phyloP scores from a whole-genome alignment of 805 yeast species.

The Candida ovalis region DNA sequence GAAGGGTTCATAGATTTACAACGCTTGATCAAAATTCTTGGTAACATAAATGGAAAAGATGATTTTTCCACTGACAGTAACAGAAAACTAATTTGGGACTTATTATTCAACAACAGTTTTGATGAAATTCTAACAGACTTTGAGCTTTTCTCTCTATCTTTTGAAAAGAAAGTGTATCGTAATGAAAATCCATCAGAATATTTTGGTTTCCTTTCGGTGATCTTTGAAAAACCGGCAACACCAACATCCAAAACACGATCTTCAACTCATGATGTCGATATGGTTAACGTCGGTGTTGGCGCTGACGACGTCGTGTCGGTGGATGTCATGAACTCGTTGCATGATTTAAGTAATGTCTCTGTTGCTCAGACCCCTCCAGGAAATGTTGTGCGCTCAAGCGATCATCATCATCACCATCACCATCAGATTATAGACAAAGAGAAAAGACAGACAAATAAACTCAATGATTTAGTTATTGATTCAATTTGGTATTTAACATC shows the following conservation, averaged over 20 bases:
- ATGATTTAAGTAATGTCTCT: conserved; percentile 23
- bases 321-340: conserved; percentile 25
- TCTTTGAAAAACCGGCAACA: conserved; percentile 7
- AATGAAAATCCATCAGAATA: conserved; percentile 14
- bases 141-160: conserved; percentile 16
- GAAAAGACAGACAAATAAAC: conserved; percentile 4
- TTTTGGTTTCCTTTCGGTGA: conserved; percentile 13
- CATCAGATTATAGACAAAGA: conserved; percentile 1
- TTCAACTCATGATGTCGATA: conserved; percentile 13
- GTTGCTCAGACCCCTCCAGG: conserved; percentile 18
- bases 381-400: background rate
- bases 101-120: conserved; percentile 21
- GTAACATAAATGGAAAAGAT: conserved; percentile 10
- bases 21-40: conserved; percentile 32
- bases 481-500: conserved; percentile 25
- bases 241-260: conserved; percentile 7
- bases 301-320: conserved; percentile 23
- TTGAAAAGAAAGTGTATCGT: conserved; percentile 15
- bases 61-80: conserved; percentile 16
- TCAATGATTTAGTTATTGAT: conserved; percentile 12
- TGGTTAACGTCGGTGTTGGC: conserved; percentile 18
- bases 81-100: conserved; percentile 22
- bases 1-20: conserved; percentile 35
- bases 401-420: conserved; percentile 10
- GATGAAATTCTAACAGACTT: conserved; percentile 11